phyloP scores from a whole-genome alignment of 306 rosid species.

The Lathyrus sativus region DNA sequence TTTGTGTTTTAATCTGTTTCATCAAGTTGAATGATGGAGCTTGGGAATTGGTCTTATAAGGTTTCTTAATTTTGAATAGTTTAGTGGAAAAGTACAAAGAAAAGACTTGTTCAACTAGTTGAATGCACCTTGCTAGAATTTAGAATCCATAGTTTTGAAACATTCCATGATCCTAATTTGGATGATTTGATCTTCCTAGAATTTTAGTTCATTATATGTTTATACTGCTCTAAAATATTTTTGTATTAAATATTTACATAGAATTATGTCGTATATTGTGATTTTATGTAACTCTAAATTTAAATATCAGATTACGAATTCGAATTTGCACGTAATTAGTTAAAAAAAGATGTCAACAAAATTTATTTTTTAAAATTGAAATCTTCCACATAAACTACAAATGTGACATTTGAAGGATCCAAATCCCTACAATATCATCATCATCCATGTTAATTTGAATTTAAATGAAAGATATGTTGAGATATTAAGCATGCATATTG shows the following conservation, averaged over 20 bases:
- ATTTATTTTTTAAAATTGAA: too few species aligned
- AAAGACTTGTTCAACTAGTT: not conserved
- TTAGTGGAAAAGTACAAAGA: not conserved
- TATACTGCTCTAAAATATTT: too few species aligned
- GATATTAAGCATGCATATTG: not conserved
- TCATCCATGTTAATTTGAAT: not conserved
- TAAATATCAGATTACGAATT: too few species aligned
- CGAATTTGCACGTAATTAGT: too few species aligned
- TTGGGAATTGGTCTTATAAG: slow-evolving; percentile 9
- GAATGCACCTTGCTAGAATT: slow-evolving; percentile 6
- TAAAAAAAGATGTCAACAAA: too few species aligned
- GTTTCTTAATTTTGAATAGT: slow-evolving; percentile 28
- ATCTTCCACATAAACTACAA: not conserved
- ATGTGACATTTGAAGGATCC: not conserved
- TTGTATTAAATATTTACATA: too few species aligned
- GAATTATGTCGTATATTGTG: too few species aligned
- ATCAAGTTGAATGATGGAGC: slow-evolving; percentile 2
- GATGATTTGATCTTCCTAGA: not conserved
- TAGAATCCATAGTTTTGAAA: slow-evolving; percentile 1
- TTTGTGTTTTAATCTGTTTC: not conserved
- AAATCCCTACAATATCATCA: not conserved
- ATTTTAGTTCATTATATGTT: too few species aligned
- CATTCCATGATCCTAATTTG: slow-evolving; percentile 2
- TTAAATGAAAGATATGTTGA: slow-evolving; percentile 3
- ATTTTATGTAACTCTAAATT: too few species aligned